Evolutionary conservation across 1,284 basidiomycete species (phyloP), one percentile per base, ranked within the genome.

Genomic region (Inonotus obliquus): DNA sequence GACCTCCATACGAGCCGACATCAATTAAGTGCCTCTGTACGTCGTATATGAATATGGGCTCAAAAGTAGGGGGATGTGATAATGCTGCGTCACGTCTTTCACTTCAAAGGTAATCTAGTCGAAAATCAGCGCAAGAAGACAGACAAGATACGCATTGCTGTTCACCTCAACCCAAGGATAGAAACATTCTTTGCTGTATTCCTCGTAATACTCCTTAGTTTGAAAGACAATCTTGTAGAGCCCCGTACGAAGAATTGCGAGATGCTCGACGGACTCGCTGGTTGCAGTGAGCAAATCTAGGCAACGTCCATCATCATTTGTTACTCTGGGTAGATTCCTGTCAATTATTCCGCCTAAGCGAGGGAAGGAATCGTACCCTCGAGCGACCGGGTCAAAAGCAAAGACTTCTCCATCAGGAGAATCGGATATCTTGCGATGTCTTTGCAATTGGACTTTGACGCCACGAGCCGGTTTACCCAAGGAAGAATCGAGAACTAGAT

Each of bases 31-130:
- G 4, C 63, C 63, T 32, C 63, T 54, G 55, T 64, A 64, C 4
- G 95, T 96, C 17, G 94, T 95, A 73, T 89, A 98, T 1, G 91
- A 91, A 75, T 89, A 95, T 5, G 94, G 94, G 71, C 91, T 95
- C 69, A 98, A 87, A 29, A 98, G 75, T 14, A 98, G 79, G 0
- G 95, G 95, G 64, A 98, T 90, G 69, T 97, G 94, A 71, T 95
- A 91, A 69, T 96, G 94, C 68, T 94, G 88, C 45, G 79, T 72
- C 4, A 89, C 83, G 65, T 87, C 81, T 57, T 79, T 76, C 58
- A 93, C 81, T 48, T 80, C 77, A 72, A 95, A 95, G 0, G 83
- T 81, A 65, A 95, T 89, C 92, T 95, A 66, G 10, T 11, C 60
- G 56, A 55, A 29, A 29, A 45, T 51, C 47, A 48, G 29, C 5